phyloP scores from a whole-genome alignment of 306 rosid species.

The Sicyos edulis region DNA sequence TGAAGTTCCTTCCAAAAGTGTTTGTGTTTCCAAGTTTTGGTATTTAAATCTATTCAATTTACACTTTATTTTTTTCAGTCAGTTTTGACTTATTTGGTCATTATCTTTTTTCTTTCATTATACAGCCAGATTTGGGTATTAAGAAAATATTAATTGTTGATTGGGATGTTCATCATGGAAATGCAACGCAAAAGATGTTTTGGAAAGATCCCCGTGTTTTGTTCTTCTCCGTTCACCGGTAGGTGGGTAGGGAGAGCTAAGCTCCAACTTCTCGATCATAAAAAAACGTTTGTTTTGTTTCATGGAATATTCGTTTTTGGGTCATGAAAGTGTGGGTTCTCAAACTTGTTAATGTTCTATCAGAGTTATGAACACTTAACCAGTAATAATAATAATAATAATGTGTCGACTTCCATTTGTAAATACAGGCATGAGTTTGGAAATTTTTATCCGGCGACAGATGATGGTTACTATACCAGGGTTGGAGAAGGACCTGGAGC shows the following conservation, averaged over 20 bases:
- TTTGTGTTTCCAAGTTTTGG: background rate
- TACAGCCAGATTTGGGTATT: slow-evolving; percentile 76
- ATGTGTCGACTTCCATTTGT: slow-evolving; percentile 24
- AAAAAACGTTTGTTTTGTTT: too few species aligned
- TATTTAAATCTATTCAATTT: background rate
- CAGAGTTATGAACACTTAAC: slow-evolving; percentile 19
- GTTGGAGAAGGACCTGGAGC: slow-evolving; percentile 77
- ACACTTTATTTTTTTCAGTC: background rate
- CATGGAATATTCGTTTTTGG: background rate
- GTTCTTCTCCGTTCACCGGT: slow-evolving; percentile 98
- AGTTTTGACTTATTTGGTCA: slow-evolving; percentile 13
- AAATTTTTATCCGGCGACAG: slow-evolving; percentile 65
- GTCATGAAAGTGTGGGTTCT: background rate
- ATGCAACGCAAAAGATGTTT: slow-evolving; percentile 91
- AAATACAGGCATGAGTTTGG: slow-evolving; percentile 82
- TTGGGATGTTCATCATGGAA: slow-evolving; percentile 99
- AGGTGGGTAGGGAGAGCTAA: background rate
- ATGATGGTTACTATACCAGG: slow-evolving; percentile 69
- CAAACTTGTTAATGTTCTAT: background rate
- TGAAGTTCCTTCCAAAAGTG: background rate
- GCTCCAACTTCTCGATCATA: too few species aligned
- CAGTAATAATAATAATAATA: too few species aligned
- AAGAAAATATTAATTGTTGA: slow-evolving; percentile 79
- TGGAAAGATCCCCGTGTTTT: slow-evolving; percentile 76
- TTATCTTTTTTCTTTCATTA: slow-evolving; percentile 20